Base-by-base conservation (phyloP, 163 green algal genomes). In the Chlorella variabilis region DNA sequence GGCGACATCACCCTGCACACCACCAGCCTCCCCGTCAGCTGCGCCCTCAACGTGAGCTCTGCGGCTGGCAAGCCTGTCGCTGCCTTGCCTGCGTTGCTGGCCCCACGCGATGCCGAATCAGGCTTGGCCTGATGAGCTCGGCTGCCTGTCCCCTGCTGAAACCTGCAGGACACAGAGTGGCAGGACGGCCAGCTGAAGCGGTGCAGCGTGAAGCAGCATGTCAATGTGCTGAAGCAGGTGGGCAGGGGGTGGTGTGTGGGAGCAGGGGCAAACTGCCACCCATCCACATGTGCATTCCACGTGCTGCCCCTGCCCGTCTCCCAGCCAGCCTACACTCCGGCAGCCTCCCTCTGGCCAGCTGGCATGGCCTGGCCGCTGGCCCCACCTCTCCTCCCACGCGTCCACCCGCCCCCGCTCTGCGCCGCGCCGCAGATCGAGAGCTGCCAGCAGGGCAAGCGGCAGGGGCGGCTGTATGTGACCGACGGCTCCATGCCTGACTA, bases 401-500 rank as follows among this genome's bases (percentile, higher is more conserved):
- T n/a, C n/a, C n/a, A n/a, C n/a, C n/a, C n/a, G n/a, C n/a, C n/a
- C n/a, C n/a, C n/a, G n/a, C n/a, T n/a, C n/a, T n/a, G n/a, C n/a
- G n/a, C n/a, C n/a, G 61, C 34, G 29, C n/a, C 21, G 2, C 54
- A 67, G 65, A 70, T 86, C 5, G 36, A 67, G n/a, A 27, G 41
- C 58, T 71, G 62, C 33, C 27, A 15, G 25, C 8, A 63, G 41
- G 66, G 61, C 11, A 58, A 39, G 18, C 77, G 83, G 13, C 17
- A n/a, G 39, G 71, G 71, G 4, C 62, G 69, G n/a, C 77, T 89
- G 34, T 89, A 89, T 63, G 29, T 89, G 7, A 87, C 71, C 11
- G 85, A 89, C 41, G 77, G 85, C 21, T 79, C 80, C 4, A 69
- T 89, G 61, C 85, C 85, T 21, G 71, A 87, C 38, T 62, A 86